These are phyloP conservation scores for Saccharomycodes ludwigii DNA, from an alignment of 805 yeast genomes.

Conservation along the genomic window DNA sequence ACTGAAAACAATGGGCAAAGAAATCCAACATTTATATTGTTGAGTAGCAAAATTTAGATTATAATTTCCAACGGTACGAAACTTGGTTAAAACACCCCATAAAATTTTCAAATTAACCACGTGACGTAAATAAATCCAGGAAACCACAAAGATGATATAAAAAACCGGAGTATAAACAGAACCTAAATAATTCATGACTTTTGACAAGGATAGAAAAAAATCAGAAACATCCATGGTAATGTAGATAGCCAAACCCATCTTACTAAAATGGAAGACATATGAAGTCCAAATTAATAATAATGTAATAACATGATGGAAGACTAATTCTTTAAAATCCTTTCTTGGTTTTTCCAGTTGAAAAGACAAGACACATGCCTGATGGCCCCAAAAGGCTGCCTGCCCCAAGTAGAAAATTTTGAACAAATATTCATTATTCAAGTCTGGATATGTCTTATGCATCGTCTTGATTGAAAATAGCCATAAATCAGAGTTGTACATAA, in stretches of 20 bases:
- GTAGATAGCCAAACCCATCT: conserved; percentile 86
- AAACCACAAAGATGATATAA: conserved; percentile 50
- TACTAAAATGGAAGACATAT: conserved; percentile 89
- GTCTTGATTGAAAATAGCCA: conserved; percentile 85
- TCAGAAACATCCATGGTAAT: conserved; percentile 96
- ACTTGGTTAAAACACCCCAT: conserved; percentile 79
- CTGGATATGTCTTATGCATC: conserved; percentile 77
- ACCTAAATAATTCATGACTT: conserved; percentile 77
- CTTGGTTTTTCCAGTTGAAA: conserved; percentile 90
- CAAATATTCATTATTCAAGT: conserved; percentile 50
- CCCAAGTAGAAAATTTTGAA: conserved; percentile 77
- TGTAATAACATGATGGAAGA: conserved; percentile 88
- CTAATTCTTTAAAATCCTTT: conserved; percentile 83
- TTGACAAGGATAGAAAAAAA: conserved; percentile 72
- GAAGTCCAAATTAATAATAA: conserved; percentile 76
- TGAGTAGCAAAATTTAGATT: conserved; percentile 75
- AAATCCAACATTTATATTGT: conserved; percentile 93
- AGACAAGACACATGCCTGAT: conserved; percentile 74
- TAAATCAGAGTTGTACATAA: conserved; percentile 72
- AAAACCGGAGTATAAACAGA: conserved; percentile 50
- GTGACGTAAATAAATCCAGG: conserved; percentile 88
- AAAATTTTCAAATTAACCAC: conserved; percentile 68
- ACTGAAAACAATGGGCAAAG: conserved; percentile 78
- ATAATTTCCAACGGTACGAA: conserved; percentile 72
- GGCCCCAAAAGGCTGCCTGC: conserved; percentile 97